Evolutionary conservation across 2,329 filamentous ascomycete species (phyloP).

Genomic region (Kalaharituber pfeilii): DNA sequence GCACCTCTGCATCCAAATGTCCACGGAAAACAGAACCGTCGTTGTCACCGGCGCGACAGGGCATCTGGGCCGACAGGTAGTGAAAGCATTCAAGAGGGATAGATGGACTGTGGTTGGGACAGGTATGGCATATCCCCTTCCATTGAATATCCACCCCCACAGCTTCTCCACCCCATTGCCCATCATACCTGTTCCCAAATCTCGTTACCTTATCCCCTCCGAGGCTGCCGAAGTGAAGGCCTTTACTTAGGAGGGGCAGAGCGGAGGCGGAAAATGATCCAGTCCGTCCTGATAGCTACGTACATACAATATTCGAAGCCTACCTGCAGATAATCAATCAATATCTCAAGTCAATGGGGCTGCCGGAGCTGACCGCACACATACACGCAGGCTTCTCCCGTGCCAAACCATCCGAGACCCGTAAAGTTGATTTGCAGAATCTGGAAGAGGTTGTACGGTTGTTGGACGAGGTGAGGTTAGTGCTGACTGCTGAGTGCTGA

Average conservation of each 20-base stretch:
- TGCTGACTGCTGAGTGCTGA: too few species aligned
- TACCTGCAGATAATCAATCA: too few species aligned
- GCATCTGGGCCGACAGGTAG: conserved; percentile 62
- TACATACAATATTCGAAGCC: too few species aligned
- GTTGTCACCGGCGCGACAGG: conserved; percentile 74
- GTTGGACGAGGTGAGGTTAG: conserved; percentile 40
- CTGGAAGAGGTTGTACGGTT: conserved; percentile 33
- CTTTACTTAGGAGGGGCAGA: conserved; percentile 26
- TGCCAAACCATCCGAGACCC: conserved; percentile 49
- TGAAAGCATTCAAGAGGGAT: conserved; percentile 46
- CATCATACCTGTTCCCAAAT: not conserved
- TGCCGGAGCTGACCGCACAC: too few species aligned
- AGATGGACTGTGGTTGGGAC: conserved; percentile 57
- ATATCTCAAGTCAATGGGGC: too few species aligned
- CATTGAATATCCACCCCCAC: not conserved
- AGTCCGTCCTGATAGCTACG: too few species aligned
- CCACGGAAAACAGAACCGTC: conserved; percentile 33
- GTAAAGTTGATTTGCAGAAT: conserved; percentile 40
- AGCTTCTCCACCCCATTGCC: not conserved
- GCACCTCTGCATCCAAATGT: not conserved
- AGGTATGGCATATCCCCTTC: conserved; percentile 25
- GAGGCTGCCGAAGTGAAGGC: conserved; percentile 18
- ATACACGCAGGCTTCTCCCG: conserved; percentile 50
- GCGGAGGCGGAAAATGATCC: too few species aligned
- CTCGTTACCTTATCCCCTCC: not conserved